Percentiles rank a stretch among this genome's conserved stretches.
Conservation (phyloP, 345 rosid species). For the Populus davidiana region DNA sequence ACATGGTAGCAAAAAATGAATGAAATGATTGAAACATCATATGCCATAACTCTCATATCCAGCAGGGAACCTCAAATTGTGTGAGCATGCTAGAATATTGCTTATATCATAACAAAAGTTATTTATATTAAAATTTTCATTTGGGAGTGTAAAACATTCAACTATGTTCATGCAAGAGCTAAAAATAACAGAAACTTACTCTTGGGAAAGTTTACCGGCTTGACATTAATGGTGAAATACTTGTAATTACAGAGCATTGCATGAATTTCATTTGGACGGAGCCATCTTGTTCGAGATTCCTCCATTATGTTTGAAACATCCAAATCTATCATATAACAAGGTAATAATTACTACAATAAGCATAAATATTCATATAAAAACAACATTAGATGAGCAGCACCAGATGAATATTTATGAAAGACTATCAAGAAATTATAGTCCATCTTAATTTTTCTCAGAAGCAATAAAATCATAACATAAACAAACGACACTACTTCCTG, state of each 20-base stretch:
- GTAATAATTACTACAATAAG: not conserved
- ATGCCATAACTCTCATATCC: not conserved
- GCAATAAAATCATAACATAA: not conserved
- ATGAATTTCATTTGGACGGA: slow-evolving; percentile 92
- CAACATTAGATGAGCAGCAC: not conserved
- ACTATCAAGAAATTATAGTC: not conserved
- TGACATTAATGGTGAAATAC: slow-evolving; percentile 67
- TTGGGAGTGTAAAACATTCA: not conserved
- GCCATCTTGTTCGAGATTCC: slow-evolving; percentile 88
- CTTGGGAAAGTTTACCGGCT: slow-evolving; percentile 74
- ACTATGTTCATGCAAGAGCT: not conserved
- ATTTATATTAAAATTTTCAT: not conserved
- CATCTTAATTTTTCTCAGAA: not conserved
- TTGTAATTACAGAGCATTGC: slow-evolving; percentile 73
- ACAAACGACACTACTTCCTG: not conserved
- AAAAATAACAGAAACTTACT: slow-evolving; percentile 43
- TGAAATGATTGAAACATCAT: not conserved
- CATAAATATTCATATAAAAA: not conserved
- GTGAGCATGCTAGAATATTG: not conserved
- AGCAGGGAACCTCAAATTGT: slow-evolving; percentile 5
- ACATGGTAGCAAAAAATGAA: not conserved
- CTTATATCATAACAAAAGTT: not conserved
- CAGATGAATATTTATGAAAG: not conserved
- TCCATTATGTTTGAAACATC: slow-evolving; percentile 58
- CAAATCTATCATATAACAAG: slow-evolving; percentile 55